Evolutionary conservation across 495 filamentous ascomycete genomes (phyloP).

Genomic region (Penicillium paxilli): DNA sequence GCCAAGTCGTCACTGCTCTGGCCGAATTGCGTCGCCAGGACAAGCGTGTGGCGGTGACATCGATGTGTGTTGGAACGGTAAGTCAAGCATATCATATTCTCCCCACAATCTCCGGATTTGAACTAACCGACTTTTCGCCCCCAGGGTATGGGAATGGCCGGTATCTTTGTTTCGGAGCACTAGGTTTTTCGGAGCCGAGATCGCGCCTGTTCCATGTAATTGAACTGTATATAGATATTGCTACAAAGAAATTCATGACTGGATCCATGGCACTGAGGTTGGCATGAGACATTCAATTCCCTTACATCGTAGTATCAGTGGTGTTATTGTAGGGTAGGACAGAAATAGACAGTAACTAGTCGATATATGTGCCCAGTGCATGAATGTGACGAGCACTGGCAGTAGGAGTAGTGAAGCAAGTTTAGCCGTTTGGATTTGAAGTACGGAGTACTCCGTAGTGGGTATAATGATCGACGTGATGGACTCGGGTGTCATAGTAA

Average conservation of each 20-base stretch:
- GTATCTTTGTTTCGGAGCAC: conserved; percentile 54
- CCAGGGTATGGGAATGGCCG: conserved; percentile 57
- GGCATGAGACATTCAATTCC: no score
- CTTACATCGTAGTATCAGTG: no score
- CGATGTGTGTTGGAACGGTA: conserved; percentile 84
- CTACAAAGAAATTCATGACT: background rate
- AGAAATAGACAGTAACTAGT: no score
- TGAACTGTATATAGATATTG: conserved; percentile 9
- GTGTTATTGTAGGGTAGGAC: no score
- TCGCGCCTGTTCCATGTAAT: background rate
- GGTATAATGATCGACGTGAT: no score
- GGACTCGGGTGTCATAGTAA: no score
- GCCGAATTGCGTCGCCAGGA: conserved; percentile 73
- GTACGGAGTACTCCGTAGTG: no score
- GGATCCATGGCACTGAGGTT: background rate
- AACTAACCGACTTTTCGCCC: conserved; percentile 12
- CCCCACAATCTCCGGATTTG: background rate
- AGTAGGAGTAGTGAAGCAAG: no score
- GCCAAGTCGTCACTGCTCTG: conserved; percentile 83
- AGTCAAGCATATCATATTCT: conserved; percentile 11
- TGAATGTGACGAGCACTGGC: no score
- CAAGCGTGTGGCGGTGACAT: conserved; percentile 79
- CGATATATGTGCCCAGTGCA: no score
- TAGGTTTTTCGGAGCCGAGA: conserved; percentile 10
- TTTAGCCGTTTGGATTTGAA: no score